These are phyloP conservation scores for Ceratonia siliqua DNA, from an alignment of 306 rosid species.

Conservation along the genomic window DNA sequence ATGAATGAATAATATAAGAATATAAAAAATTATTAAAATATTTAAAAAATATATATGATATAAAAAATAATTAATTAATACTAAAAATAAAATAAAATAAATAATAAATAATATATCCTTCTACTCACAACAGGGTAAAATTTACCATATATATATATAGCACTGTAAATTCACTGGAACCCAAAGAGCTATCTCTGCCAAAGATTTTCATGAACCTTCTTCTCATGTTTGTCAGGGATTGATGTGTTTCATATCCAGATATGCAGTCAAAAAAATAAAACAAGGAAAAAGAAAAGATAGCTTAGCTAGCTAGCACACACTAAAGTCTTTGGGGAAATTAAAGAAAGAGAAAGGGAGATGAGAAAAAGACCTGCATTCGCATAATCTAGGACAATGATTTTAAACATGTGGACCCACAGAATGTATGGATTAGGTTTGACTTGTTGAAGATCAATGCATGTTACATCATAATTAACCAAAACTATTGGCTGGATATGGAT, in stretches of 20 bases:
- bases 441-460: not conserved
- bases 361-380: constrained; percentile 42
- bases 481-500: constrained; percentile 37
- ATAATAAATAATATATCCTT: too few relatives aligned
- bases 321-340: not conserved
- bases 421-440: constrained; percentile 31
- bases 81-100: too few relatives aligned
- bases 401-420: not conserved
- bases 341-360: not conserved
- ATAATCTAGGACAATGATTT: constrained; percentile 30
- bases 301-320: constrained; percentile 38
- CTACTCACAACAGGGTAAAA: too few relatives aligned
- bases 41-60: too few relatives aligned
- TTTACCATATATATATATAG: too few relatives aligned
- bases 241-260: not conserved
- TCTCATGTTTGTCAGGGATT: not conserved
- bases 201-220: not conserved
- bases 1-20: too few relatives aligned
- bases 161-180: not conserved
- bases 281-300: not conserved
- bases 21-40: too few relatives aligned
- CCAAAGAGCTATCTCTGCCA: not conserved
- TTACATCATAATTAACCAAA: constrained; percentile 33
- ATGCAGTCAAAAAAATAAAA: not conserved
- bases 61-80: too few relatives aligned